A percentile compares a stretch with the other conserved stretches of the same genome.
Conservation (phyloP, 2,329 filamentous ascomycete species). For the Exophiala mesophila region DNA sequence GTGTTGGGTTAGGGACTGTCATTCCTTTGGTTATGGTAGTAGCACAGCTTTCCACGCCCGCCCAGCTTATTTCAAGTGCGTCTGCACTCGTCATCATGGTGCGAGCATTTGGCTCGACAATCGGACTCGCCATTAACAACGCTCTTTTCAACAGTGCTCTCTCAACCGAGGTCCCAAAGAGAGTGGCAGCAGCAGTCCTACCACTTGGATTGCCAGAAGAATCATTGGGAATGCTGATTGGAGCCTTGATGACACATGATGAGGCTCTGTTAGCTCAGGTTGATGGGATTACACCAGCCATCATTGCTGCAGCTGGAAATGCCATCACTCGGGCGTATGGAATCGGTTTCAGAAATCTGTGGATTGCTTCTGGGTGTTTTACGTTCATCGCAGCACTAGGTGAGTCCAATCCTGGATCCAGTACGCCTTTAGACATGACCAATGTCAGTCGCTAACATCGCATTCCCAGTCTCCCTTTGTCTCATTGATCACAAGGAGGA, state of each 20-base stretch:
- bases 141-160: conserved; percentile 15
- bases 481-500: conserved; percentile 7
- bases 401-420: conserved; percentile 6
- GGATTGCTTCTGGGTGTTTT: conserved; percentile 12
- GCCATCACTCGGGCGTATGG: conserved; percentile 8
- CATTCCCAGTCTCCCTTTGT: conserved; percentile 3
- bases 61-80: conserved; percentile 11
- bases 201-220: conserved; percentile 10
- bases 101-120: conserved; percentile 10
- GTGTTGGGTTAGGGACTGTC: conserved; percentile 11
- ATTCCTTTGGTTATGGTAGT: conserved; percentile 11
- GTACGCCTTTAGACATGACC: not conserved
- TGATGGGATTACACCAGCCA: conserved; percentile 9
- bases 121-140: conserved; percentile 12
- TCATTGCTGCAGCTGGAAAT: conserved; percentile 8
- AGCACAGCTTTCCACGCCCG: conserved; percentile 12
- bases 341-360: conserved; percentile 2
- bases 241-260: conserved; percentile 4
- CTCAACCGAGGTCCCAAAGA: conserved; percentile 1
- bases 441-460: not conserved
- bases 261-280: conserved; percentile 3
- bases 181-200: conserved; percentile 14
- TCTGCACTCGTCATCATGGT: conserved; percentile 10
- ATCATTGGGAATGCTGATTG: conserved; percentile 8
- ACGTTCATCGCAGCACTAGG: conserved; percentile 4